These are phyloP conservation scores for Bertia moriformis DNA, from an alignment of 2,329 filamentous ascomycete genomes.

Conservation along the genomic window DNA sequence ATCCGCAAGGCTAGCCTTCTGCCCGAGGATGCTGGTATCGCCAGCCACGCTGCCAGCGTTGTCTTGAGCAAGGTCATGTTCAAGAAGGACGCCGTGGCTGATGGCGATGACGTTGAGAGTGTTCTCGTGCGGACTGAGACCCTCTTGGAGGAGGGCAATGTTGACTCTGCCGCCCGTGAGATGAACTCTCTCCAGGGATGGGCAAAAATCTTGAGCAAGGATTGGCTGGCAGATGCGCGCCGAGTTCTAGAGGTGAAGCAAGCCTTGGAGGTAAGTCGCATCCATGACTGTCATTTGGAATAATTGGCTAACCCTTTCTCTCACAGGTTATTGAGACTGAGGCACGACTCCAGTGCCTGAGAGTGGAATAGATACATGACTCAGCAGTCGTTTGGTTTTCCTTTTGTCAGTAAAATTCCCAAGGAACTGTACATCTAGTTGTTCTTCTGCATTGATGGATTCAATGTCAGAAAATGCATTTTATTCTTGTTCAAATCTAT, in stretches of 20 bases:
- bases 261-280: conserved; percentile 84
- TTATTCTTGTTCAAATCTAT: background rate
- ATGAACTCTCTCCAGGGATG: conserved; percentile 88
- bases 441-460: conserved; percentile 16
- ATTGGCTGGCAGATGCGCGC: conserved; percentile 84
- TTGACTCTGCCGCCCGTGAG: conserved; percentile 82
- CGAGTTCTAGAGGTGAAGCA: conserved; percentile 90
- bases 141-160: conserved; percentile 77
- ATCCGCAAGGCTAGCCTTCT: conserved; percentile 88
- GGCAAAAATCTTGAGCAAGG: conserved; percentile 86
- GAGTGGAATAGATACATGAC: conserved; percentile 48
- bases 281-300: background rate
- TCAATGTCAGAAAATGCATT: conserved; percentile 15
- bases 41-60: conserved; percentile 81
- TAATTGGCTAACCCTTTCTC: conserved; percentile 5
- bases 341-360: conserved; percentile 74
- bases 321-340: conserved; percentile 73
- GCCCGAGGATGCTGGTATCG: conserved; percentile 85
- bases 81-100: conserved; percentile 76
- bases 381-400: background rate
- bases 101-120: conserved; percentile 83
- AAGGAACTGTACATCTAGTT: conserved; percentile 23
- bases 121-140: conserved; percentile 81
- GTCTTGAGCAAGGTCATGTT: conserved; percentile 89
- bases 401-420: conserved; percentile 3